phyloP scores from a whole-genome alignment of 1,284 basidiomycete species.

The Coniferiporia weirii region DNA sequence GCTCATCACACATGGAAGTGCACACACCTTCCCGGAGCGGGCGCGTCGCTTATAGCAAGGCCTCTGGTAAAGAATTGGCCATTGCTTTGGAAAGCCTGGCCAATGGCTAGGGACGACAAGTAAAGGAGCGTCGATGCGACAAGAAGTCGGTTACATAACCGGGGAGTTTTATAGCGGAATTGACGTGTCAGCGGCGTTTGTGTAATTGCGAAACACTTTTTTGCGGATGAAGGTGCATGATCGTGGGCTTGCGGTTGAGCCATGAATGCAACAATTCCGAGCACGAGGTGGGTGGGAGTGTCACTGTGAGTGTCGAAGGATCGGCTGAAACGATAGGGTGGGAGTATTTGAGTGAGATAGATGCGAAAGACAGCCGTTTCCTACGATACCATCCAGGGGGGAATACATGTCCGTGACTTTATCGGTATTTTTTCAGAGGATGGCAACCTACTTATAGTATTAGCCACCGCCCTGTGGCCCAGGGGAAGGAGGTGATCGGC shows the following conservation, averaged over 20 bases:
- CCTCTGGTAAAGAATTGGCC: slow-evolving; percentile 44
- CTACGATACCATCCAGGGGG: no score
- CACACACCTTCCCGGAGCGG: slow-evolving; percentile 38
- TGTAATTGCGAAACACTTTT: background rate
- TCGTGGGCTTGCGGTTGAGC: background rate
- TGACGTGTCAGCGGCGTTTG: no score
- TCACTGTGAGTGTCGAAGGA: no score
- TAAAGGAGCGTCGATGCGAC: slow-evolving; percentile 13
- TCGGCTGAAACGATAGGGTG: background rate
- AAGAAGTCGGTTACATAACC: slow-evolving; percentile 19
- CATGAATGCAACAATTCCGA: background rate
- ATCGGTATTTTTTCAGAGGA: no score
- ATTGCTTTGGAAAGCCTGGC: slow-evolving; percentile 27
- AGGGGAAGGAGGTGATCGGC: no score
- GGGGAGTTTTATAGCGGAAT: slow-evolving; percentile 5
- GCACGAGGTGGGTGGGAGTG: background rate
- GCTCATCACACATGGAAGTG: background rate
- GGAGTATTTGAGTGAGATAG: background rate
- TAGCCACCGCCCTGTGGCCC: no score
- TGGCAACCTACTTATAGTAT: no score
- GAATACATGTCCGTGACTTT: no score
- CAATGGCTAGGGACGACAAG: slow-evolving; percentile 17
- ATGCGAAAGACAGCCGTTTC: no score
- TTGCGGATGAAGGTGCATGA: background rate
- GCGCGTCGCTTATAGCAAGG: slow-evolving; percentile 45